Conservation (phyloP, 139 green algal species). For the Micractinium conductrix region DNA sequence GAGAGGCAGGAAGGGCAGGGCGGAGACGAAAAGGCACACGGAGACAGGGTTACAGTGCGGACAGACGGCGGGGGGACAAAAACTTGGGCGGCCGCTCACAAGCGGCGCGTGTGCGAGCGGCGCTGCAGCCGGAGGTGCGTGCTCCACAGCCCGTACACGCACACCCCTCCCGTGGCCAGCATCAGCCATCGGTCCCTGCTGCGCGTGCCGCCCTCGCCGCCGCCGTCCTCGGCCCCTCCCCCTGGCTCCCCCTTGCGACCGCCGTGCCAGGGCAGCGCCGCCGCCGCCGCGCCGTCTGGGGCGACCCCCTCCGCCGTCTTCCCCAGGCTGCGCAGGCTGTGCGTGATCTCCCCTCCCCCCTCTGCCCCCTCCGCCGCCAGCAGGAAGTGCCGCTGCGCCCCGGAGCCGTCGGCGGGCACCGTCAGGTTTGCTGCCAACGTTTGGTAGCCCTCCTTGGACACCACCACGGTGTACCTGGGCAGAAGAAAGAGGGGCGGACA, state of each 20-base stretch:
- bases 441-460: slow-evolving; percentile 43
- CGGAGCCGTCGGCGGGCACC: slow-evolving; percentile 45
- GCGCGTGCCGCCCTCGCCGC: not conserved
- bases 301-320: too few relatives aligned
- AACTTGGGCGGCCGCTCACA: not conserved
- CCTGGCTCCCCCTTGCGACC: not conserved
- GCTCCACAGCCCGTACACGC: slow-evolving; percentile 28
- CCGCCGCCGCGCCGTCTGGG: too few relatives aligned
- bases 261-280: not conserved
- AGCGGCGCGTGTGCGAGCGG: not conserved
- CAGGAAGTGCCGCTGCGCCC: slow-evolving; percentile 41
- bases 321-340: not conserved
- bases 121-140: slow-evolving; percentile 10
- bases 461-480: slow-evolving; percentile 64
- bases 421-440: slow-evolving; percentile 11
- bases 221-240: not conserved
- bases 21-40: not conserved
- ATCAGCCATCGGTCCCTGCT: slow-evolving; percentile 3
- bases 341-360: not conserved
- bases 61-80: not conserved
- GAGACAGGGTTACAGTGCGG: not conserved
- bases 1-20: not conserved
- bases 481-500: too few relatives aligned
- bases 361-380: slow-evolving; percentile 25
- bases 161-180: not conserved